A percentile compares a stretch with the other conserved stretches of the same genome.
Evolutionary conservation across 768 basidiomycete species (phyloP).

Genomic region (Termitomyces sp.): DNA sequence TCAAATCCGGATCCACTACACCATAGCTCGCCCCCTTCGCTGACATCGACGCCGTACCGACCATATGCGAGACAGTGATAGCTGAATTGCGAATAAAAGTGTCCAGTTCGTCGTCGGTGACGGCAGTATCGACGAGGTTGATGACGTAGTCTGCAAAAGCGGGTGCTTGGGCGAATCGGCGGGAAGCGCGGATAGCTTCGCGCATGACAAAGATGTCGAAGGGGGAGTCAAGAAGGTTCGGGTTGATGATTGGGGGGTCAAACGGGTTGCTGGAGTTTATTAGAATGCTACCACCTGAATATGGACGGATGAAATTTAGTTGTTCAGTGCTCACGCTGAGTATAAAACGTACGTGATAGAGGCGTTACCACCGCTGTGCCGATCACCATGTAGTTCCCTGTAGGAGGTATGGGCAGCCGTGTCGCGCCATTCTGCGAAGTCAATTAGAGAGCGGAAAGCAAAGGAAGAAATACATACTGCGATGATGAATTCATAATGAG

Average conservation of each 20-base stretch:
- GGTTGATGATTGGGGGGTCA: conserved; percentile 39
- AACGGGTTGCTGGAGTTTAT: conserved; percentile 38
- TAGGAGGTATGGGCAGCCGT: conserved; percentile 15
- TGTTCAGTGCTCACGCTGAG: no score
- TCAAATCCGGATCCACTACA: conserved; percentile 32
- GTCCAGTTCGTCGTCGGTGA: conserved; percentile 23
- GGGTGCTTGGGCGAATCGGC: conserved; percentile 18
- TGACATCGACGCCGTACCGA: conserved; percentile 29
- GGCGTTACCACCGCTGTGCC: conserved; percentile 20
- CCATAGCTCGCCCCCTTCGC: conserved; percentile 20
- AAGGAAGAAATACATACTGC: conserved; percentile 18
- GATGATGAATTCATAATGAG: conserved; percentile 25
- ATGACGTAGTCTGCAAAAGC: conserved; percentile 22
- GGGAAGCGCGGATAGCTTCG: conserved; percentile 19
- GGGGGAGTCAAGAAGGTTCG: conserved; percentile 32
- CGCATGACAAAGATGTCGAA: conserved; percentile 23
- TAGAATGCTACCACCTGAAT: conserved; percentile 21
- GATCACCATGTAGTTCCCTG: conserved; percentile 22
- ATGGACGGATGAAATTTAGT: neutral
- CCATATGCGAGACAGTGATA: conserved; percentile 26
- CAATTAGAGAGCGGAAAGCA: neutral
- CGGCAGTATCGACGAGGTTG: conserved; percentile 17
- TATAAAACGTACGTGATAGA: conserved; percentile 18
- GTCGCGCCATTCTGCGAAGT: conserved; percentile 17
- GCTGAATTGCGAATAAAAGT: conserved; percentile 18